These are phyloP conservation scores for Podaxis pistillaris DNA, from an alignment of 768 basidiomycete species.

Conservation along the genomic window DNA sequence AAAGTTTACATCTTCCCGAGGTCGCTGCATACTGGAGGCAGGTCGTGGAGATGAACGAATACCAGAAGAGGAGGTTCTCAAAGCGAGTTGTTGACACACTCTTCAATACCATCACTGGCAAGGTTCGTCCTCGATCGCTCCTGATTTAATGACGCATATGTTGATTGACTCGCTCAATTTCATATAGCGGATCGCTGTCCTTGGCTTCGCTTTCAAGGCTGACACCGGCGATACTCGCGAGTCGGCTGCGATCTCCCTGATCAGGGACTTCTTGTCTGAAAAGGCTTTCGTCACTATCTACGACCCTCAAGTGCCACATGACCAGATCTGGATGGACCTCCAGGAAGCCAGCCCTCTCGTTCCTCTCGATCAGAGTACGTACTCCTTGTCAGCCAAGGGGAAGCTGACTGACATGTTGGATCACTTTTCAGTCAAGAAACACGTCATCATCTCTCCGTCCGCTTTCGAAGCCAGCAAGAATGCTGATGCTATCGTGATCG, in stretches of 20 bases:
- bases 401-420: constrained; percentile 5
- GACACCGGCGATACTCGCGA: constrained; percentile 99
- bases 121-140: constrained; percentile 52
- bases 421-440: constrained; percentile 69
- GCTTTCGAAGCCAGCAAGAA: constrained; percentile 87
- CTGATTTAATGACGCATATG: background rate
- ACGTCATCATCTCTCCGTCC: constrained; percentile 73
- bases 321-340: constrained; percentile 87
- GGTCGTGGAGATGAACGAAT: constrained; percentile 98
- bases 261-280: constrained; percentile 91
- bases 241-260: constrained; percentile 91
- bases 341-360: constrained; percentile 63
- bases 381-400: constrained; percentile 7
- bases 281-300: constrained; percentile 85
- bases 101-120: constrained; percentile 97
- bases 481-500: constrained; percentile 92
- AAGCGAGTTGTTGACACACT: constrained; percentile 95
- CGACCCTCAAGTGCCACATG: constrained; percentile 84
- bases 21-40: constrained; percentile 98
- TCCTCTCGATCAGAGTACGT: constrained; percentile 67
- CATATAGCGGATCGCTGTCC: constrained; percentile 81
- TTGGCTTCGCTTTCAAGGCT: constrained; percentile 99
- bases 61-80: constrained; percentile 95
- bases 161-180: background rate
- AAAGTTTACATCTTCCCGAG: constrained; percentile 92